Conservation (phyloP, 2,329 filamentous ascomycete genomes). For the Xylaria sp. region DNA sequence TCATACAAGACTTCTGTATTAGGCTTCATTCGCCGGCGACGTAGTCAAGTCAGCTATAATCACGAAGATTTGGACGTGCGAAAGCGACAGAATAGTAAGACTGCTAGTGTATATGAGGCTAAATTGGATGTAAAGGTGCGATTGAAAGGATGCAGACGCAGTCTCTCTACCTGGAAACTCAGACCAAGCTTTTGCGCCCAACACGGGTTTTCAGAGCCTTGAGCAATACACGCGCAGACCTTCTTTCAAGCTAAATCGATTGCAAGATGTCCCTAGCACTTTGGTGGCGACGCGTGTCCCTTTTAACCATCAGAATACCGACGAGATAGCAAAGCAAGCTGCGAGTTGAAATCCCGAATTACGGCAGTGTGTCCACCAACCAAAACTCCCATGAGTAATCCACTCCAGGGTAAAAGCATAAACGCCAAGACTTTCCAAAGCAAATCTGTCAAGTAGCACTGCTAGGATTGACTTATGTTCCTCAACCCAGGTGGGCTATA, state of each 20-base stretch:
- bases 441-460: slow-evolving; percentile 27
- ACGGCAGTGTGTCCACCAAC: slow-evolving; percentile 17
- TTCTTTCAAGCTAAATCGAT: not conserved
- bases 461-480: slow-evolving; percentile 29
- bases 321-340: slow-evolving; percentile 13
- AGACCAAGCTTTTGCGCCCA: too few species aligned
- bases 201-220: slow-evolving; percentile 2
- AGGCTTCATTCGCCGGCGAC: not conserved
- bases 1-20: not conserved
- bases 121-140: slow-evolving; percentile 1
- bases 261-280: slow-evolving; percentile 4
- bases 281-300: not conserved
- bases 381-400: slow-evolving; percentile 29
- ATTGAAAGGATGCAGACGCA: not conserved
- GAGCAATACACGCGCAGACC: not conserved
- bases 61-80: not conserved
- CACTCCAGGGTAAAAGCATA: slow-evolving; percentile 27
- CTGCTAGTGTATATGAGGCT: not conserved
- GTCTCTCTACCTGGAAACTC: too few species aligned
- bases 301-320: not conserved
- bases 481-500: slow-evolving; percentile 21
- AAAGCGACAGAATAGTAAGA: not conserved
- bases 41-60: not conserved
- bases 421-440: slow-evolving; percentile 36
- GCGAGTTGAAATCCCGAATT: slow-evolving; percentile 13